Conservation (phyloP, 805 yeast species). For the Candida awuae region DNA sequence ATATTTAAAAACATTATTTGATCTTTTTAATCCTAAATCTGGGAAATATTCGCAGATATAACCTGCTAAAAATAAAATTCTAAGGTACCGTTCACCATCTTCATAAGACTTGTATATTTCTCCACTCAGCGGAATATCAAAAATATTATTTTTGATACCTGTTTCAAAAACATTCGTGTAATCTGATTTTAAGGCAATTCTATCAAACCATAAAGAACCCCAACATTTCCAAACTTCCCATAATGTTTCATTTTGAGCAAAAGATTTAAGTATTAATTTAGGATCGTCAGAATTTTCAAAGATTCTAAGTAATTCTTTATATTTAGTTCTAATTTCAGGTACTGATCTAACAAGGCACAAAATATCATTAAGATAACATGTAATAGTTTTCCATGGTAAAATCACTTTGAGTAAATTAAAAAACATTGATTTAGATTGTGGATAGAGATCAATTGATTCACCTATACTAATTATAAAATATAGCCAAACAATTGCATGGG, state of each 20-base stretch:
- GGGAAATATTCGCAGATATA: slow-evolving; percentile 41
- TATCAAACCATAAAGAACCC: slow-evolving; percentile 79
- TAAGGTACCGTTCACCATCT: slow-evolving; percentile 42
- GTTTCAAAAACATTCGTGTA: slow-evolving; percentile 41
- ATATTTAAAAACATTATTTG: slow-evolving; percentile 38
- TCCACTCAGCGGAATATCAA: slow-evolving; percentile 55
- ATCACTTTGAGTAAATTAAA: slow-evolving; percentile 44
- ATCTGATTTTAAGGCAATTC: slow-evolving; percentile 45
- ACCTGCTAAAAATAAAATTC: slow-evolving; percentile 45
- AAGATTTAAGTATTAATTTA: slow-evolving; percentile 39
- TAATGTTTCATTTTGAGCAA: slow-evolving; percentile 51
- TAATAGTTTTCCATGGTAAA: slow-evolving; percentile 63
- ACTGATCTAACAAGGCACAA: slow-evolving; percentile 30
- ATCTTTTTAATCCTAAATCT: slow-evolving; percentile 47
- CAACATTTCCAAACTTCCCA: slow-evolving; percentile 81
- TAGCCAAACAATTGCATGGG: slow-evolving; percentile 71
- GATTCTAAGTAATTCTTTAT: slow-evolving; percentile 1
- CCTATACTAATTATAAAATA: slow-evolving; percentile 63
- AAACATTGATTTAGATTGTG: slow-evolving; percentile 40
- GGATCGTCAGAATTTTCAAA: slow-evolving; percentile 13
- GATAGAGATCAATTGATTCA: slow-evolving; percentile 40
- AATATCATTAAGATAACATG: slow-evolving; percentile 55
- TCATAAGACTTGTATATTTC: slow-evolving; percentile 44
- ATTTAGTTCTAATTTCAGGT: slow-evolving; percentile 15
- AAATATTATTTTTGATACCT: slow-evolving; percentile 50